These are phyloP conservation scores for Candida berthetii DNA, from an alignment of 805 yeast genomes.

Conservation along the genomic window DNA sequence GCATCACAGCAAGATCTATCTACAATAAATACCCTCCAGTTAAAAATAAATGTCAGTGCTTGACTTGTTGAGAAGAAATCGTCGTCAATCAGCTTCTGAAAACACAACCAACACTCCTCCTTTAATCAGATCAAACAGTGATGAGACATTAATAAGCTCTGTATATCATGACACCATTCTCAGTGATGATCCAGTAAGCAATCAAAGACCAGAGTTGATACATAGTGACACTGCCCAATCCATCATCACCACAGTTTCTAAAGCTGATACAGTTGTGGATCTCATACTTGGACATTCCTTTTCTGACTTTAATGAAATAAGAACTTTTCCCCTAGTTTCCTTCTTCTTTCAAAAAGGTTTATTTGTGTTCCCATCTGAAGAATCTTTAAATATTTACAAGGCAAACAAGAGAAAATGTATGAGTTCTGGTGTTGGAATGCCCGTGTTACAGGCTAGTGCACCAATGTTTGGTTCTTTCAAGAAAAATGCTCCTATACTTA, in stretches of 20 bases:
- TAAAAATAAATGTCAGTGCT: neutral
- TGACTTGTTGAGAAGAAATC: neutral
- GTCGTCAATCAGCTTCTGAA: neutral
- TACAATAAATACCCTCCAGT: no score
- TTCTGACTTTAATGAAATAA: conserved; percentile 16
- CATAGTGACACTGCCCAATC: neutral
- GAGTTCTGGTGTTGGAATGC: conserved; percentile 24
- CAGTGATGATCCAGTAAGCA: neutral
- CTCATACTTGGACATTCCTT: conserved; percentile 15
- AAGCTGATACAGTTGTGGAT: conserved; percentile 17
- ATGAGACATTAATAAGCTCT: neutral
- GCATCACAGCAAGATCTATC: no score
- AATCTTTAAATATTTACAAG: conserved; percentile 20
- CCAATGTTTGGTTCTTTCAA: conserved; percentile 24
- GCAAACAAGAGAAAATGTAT: conserved; percentile 15
- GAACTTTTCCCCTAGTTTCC: conserved; percentile 27
- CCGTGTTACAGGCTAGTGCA: conserved; percentile 26
- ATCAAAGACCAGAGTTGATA: neutral
- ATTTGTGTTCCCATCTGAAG: conserved; percentile 30
- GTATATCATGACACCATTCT: neutral
- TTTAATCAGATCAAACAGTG: neutral
- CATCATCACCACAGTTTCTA: neutral
- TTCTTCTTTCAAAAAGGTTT: conserved; percentile 28
- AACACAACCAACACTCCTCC: neutral
- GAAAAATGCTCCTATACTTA: conserved; percentile 21